Evolutionary conservation across 1,139 yeast genomes (phyloP).

Genomic region (Keqinozyma sinolaborantium): DNA sequence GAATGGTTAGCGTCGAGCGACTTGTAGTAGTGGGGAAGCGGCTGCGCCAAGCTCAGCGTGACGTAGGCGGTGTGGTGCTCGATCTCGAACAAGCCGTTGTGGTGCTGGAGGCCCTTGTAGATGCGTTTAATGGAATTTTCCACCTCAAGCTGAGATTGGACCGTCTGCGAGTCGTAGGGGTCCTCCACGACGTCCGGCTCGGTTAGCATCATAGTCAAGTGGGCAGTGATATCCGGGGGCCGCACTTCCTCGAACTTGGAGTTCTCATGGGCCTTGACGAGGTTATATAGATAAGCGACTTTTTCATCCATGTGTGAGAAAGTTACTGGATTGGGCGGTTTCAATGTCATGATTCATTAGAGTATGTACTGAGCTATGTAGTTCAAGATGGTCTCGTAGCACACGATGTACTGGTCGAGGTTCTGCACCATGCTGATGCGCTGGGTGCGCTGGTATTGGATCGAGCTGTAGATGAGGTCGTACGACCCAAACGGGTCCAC

Average conservation of each 20-base stretch:
- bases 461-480: conserved; percentile 51
- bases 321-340: conserved; percentile 10
- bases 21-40: conserved; percentile 47
- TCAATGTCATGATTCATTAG: conserved; percentile 10
- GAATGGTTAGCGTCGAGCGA: conserved; percentile 83
- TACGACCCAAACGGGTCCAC: conserved; percentile 18
- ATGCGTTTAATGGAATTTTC: conserved; percentile 30
- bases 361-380: conserved; percentile 16
- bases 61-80: conserved; percentile 17
- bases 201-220: conserved; percentile 12
- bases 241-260: conserved; percentile 13
- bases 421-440: conserved; percentile 47
- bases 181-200: conserved; percentile 12
- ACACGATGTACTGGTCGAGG: conserved; percentile 40
- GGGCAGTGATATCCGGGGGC: conserved; percentile 9
- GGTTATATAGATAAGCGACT: conserved; percentile 13
- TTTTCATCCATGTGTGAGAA: conserved; percentile 8
- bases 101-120: conserved; percentile 15
- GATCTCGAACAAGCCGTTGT: conserved; percentile 11
- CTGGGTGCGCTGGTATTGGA: conserved; percentile 40
- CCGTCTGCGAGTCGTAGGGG: conserved; percentile 28
- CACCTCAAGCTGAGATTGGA: conserved; percentile 37
- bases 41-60: conserved; percentile 3
- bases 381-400: conserved; percentile 37
- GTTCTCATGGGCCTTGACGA: conserved; percentile 13